A percentile compares a stretch with the other conserved stretches of the same genome.
phyloP scores from a whole-genome alignment of 2,329 filamentous ascomycete genomes.

The Cladophialophora exuberans region DNA sequence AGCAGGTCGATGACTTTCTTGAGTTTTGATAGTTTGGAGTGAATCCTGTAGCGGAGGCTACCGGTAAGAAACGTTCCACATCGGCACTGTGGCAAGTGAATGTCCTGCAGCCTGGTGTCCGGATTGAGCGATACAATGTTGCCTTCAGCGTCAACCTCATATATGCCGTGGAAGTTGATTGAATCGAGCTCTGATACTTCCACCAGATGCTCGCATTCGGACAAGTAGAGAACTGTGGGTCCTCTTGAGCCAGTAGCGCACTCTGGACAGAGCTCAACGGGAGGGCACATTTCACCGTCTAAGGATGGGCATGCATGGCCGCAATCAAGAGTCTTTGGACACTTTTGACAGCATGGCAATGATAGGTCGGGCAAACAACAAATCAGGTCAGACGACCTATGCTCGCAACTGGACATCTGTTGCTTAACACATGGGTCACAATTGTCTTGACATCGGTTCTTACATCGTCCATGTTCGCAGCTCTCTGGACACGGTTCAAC shows the following conservation, averaged over 20 bases:
- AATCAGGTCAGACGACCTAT: slow-evolving; percentile 19
- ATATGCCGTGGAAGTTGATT: slow-evolving; percentile 18
- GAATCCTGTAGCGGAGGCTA: slow-evolving; percentile 30
- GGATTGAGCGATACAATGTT: slow-evolving; percentile 4
- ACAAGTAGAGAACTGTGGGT: slow-evolving; percentile 17
- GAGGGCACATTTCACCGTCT: slow-evolving; percentile 25
- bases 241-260: slow-evolving; percentile 14
- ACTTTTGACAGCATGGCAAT: slow-evolving; percentile 21
- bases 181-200: slow-evolving; percentile 23
- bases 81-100: slow-evolving; percentile 26
- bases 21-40: slow-evolving; percentile 25
- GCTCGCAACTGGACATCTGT: slow-evolving; percentile 14
- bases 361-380: slow-evolving; percentile 28
- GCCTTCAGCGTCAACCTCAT: slow-evolving; percentile 1
- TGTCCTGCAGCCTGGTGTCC: background rate
- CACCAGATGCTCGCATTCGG: slow-evolving; percentile 26
- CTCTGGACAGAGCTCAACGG: slow-evolving; percentile 20
- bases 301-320: slow-evolving; percentile 30
- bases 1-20: slow-evolving; percentile 30
- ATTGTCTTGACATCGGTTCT: slow-evolving; percentile 24
- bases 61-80: slow-evolving; percentile 23
- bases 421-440: slow-evolving; percentile 32
- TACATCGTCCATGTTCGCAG: slow-evolving; percentile 31
- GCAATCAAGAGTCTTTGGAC: slow-evolving; percentile 24
- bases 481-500: slow-evolving; percentile 24